Evolutionary conservation across 23 red algal species (phyloP).

Genomic region (Cyanidium caldarium): DNA sequence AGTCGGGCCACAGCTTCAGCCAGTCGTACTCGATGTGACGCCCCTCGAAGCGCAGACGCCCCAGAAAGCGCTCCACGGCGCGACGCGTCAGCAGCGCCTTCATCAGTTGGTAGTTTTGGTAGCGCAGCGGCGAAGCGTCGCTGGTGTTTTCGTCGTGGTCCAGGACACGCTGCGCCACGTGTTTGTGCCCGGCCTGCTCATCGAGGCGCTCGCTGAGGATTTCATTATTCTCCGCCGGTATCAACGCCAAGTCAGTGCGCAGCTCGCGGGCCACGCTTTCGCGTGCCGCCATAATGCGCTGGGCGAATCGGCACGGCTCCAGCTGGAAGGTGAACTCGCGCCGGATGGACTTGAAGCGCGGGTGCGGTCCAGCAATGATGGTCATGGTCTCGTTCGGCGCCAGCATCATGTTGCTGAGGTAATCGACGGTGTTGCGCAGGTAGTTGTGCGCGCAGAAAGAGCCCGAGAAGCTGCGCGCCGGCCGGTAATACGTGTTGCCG

Average conservation of each 20-base stretch:
- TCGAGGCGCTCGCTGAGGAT: background rate
- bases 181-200: background rate
- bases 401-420: background rate
- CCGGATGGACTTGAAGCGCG: too few species aligned
- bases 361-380: background rate
- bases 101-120: background rate
- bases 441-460: background rate
- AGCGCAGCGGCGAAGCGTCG: background rate
- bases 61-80: background rate
- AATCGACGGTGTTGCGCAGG: background rate
- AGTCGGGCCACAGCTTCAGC: background rate
- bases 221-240: background rate
- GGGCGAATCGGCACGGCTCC: background rate
- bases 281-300: conserved; percentile 1
- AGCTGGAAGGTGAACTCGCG: conserved; percentile 1
- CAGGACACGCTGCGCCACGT: background rate
- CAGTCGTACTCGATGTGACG: background rate
- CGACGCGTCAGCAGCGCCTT: background rate
- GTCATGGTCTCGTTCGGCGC: background rate
- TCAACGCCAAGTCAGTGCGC: background rate
- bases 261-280: background rate
- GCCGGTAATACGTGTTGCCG: too few species aligned
- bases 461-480: background rate
- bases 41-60: background rate
- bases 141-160: background rate